Evolutionary conservation across 2,329 filamentous ascomycete species (phyloP), one percentile per base, ranked within the genome.

Genomic region (Penicillium glabrum): DNA sequence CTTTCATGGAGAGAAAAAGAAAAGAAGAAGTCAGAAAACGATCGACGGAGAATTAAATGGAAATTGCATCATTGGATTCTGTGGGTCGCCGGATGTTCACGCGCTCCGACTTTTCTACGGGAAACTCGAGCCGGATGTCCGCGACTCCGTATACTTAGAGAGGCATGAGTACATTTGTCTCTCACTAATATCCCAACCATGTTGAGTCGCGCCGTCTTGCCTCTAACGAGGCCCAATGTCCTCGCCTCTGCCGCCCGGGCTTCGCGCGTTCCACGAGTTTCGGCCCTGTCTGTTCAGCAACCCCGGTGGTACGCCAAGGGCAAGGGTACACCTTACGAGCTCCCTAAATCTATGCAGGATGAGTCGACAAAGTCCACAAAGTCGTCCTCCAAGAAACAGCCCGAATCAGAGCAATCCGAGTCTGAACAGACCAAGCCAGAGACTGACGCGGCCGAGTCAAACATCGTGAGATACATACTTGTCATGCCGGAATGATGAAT

Each of bases 1-100:
- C 81, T 85, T 86, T 84, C 76, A 72, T 65, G 68, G 70, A 69
- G 68, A 73, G 73, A 72, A 73, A 73, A 72, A 70, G 73, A 70
- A 67, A 70, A 66, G 67, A 65, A 51, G 48, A 66, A 61, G 60
- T 61, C 51, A 53, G 60, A 54, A 60, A 21, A 60, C 50, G 26
- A 47, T 45, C 35, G 46, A 56, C 16, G 23, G 45, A 24, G 31
- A 21, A 24, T 43, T 61, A 60, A 57, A 59, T 26, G 37, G 21
- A 43, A 63, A 54, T 29, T 71, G 68, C 72, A 56, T 62, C 56
- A 49, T 37, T 58, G 69, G 70, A 54, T 6, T 56, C 37, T 59
- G 51, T 62, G 41, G 61, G 46, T 58, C 51, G 37, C 71, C 67
- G 58, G 60, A 69, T 51, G 31, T 21, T 37, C 47, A 33, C 56